Conservation (phyloP, 345 rosid genomes). For the Hibiscus trionum region DNA sequence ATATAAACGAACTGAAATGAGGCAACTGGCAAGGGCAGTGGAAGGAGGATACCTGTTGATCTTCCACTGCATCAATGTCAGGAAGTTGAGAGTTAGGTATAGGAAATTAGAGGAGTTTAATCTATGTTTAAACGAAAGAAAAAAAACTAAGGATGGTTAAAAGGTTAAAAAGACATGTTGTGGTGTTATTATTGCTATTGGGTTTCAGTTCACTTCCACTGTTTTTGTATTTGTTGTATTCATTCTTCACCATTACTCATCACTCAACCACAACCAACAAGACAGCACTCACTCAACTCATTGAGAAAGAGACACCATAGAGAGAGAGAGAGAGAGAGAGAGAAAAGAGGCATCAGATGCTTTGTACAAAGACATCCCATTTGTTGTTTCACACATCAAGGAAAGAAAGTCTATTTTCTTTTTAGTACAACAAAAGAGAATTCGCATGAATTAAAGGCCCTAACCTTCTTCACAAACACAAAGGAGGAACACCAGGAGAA, state of each 20-base stretch:
- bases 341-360: slow-evolving; percentile 30
- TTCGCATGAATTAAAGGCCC: slow-evolving; percentile 6
- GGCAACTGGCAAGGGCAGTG: not conserved
- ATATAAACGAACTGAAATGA: not conserved
- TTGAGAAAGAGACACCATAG: not conserved
- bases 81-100: slow-evolving; percentile 1
- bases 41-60: not conserved
- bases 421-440: not conserved
- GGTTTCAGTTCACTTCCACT: slow-evolving; percentile 20
- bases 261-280: not conserved
- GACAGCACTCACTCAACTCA: not conserved
- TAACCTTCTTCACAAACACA: not conserved
- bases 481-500: not conserved
- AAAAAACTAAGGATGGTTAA: too few species aligned
- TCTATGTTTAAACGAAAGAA: not conserved
- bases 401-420: not conserved
- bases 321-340: not conserved
- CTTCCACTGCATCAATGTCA: not conserved
- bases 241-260: slow-evolving; percentile 8
- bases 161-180: not conserved
- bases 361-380: slow-evolving; percentile 23
- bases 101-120: not conserved
- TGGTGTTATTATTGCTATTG: slow-evolving; percentile 8
- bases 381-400: slow-evolving; percentile 10
- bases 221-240: not conserved